A percentile compares a stretch with the other conserved stretches of the same genome.
These are phyloP conservation scores for Candida bentonensis DNA, from an alignment of 805 yeast genomes.

Conservation along the genomic window DNA sequence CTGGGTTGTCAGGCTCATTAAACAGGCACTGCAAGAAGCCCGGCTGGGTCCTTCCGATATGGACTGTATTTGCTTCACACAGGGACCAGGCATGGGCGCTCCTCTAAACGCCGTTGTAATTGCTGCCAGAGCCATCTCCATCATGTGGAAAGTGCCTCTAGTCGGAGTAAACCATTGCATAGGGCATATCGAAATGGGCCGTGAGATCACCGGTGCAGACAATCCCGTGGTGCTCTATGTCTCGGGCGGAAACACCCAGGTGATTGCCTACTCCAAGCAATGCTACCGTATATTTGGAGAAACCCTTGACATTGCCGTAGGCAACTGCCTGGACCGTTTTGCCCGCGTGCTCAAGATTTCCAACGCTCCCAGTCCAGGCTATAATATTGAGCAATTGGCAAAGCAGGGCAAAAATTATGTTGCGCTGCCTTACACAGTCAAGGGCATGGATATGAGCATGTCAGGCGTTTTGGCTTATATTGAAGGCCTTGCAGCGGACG, in stretches of 20 bases:
- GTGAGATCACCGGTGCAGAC: slow-evolving; percentile 95
- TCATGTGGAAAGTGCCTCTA: slow-evolving; percentile 69
- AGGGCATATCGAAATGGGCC: slow-evolving; percentile 98
- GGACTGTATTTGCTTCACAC: slow-evolving; percentile 72
- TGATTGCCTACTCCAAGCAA: slow-evolving; percentile 89
- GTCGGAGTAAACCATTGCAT: slow-evolving; percentile 96
- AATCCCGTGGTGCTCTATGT: slow-evolving; percentile 96
- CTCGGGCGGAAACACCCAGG: slow-evolving; percentile 97
- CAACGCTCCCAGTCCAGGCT: slow-evolving; percentile 94
- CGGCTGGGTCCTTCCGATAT: slow-evolving; percentile 29
- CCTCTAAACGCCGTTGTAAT: slow-evolving; percentile 88
- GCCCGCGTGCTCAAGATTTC: slow-evolving; percentile 83
- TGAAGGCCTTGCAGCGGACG: slow-evolving; percentile 64
- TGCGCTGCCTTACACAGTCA: slow-evolving; percentile 86
- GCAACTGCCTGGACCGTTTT: slow-evolving; percentile 91
- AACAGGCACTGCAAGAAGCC: slow-evolving; percentile 51
- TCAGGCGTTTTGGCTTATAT: slow-evolving; percentile 84
- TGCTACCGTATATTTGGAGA: slow-evolving; percentile 98
- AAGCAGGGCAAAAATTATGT: slow-evolving; percentile 43
- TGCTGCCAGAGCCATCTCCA: slow-evolving; percentile 76
- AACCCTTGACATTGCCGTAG: slow-evolving; percentile 93
- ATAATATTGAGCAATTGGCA: slow-evolving; percentile 90
- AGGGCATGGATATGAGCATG: slow-evolving; percentile 97
- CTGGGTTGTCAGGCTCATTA: slow-evolving; percentile 77
- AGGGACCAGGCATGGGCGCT: slow-evolving; percentile 99